These are phyloP conservation scores for Acidomyces sp. DNA, from an alignment of 495 filamentous ascomycete genomes.

Conservation along the genomic window DNA sequence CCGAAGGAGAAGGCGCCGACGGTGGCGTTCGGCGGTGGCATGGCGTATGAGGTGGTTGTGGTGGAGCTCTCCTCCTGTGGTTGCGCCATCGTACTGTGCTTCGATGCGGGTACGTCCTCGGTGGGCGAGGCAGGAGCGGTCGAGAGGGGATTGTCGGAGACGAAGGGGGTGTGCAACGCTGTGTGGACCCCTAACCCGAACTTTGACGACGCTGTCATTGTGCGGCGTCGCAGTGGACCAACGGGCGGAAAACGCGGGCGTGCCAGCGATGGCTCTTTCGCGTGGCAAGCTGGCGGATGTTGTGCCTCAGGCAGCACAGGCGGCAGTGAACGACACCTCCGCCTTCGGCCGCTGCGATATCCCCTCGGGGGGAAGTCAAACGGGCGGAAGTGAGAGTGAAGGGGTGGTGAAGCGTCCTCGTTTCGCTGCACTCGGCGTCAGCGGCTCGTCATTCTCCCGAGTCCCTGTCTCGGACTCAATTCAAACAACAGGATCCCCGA, in stretches of 20 bases:
- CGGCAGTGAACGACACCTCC: neutral
- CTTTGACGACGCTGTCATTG: neutral
- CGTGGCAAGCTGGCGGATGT: neutral
- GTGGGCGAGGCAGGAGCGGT: constrained; percentile 19
- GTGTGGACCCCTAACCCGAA: constrained; percentile 7
- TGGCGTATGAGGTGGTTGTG: constrained; percentile 1
- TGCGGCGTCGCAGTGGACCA: neutral
- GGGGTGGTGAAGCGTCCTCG: neutral
- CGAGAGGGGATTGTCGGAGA: constrained; percentile 10
- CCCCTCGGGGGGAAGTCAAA: neutral
- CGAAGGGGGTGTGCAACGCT: neutral
- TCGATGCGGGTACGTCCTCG: constrained; percentile 1
- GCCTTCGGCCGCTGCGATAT: neutral
- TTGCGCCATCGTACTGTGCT: neutral
- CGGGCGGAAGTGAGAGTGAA: neutral
- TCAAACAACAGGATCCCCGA: no score
- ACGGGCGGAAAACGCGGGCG: neutral
- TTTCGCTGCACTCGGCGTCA: neutral
- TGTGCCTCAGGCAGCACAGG: neutral
- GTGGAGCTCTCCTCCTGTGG: constrained; percentile 1
- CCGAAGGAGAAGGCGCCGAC: constrained; percentile 58
- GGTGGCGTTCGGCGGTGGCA: constrained; percentile 24
- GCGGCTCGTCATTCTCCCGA: constrained; percentile 4
- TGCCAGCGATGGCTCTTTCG: neutral
- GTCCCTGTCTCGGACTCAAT: no score